A percentile compares a stretch with the other conserved stretches of the same genome.
phyloP scores from a whole-genome alignment of 75 land plant genomes.

The Pinus tabuliformis region DNA sequence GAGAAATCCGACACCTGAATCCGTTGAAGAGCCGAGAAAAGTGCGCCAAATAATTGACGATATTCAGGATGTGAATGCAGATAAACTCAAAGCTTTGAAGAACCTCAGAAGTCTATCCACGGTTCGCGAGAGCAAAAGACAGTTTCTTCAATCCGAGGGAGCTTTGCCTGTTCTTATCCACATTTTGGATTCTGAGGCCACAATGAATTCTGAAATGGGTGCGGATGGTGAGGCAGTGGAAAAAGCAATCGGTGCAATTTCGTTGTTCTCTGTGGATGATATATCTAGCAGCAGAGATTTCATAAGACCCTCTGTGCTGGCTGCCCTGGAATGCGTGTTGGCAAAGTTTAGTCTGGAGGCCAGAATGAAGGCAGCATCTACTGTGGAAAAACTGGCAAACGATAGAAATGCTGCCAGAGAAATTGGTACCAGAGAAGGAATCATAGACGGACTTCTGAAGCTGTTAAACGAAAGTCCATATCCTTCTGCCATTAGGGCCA shows the following conservation, averaged over 20 bases:
- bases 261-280: not conserved
- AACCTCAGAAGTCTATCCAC: not conserved
- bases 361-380: not conserved
- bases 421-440: not conserved
- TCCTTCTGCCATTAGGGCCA: not conserved
- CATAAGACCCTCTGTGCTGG: not conserved
- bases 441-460: not conserved
- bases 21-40: conserved; percentile 11
- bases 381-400: not conserved
- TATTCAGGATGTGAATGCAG: not conserved
- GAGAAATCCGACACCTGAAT: not conserved
- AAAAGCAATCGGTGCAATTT: not conserved
- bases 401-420: not conserved
- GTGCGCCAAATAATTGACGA: not conserved
- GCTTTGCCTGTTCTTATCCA: not conserved
- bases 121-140: not conserved
- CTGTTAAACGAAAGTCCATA: not conserved
- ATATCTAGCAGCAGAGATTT: not conserved
- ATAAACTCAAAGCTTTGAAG: not conserved
- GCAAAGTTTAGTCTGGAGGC: not conserved
- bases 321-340: not conserved
- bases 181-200: not conserved
- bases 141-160: not conserved
- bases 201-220: no score
- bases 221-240: not conserved